A percentile compares a stretch with the other conserved stretches of the same genome.
phyloP scores from a whole-genome alignment of 441 rosid genomes.

The Gossypium schwendimanii region DNA sequence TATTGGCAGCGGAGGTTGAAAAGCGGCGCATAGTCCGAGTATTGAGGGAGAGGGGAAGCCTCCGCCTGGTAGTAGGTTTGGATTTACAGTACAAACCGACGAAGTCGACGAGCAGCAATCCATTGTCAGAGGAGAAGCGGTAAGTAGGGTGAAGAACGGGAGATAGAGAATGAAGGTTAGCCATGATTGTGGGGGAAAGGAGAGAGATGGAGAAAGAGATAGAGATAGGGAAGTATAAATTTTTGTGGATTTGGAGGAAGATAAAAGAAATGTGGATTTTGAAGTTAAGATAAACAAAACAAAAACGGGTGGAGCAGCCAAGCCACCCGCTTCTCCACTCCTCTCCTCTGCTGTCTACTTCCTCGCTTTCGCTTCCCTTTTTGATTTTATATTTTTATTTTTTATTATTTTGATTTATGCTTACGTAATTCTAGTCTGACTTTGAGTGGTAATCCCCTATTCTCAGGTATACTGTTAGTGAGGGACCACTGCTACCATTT shows the following conservation, averaged over 20 bases:
- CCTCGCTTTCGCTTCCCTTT: constrained; percentile 2
- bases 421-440: not conserved
- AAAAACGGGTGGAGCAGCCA: constrained; percentile 20
- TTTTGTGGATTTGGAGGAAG: constrained; percentile 9
- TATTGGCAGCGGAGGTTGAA: constrained; percentile 16
- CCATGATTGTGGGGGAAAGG: constrained; percentile 28
- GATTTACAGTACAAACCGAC: constrained; percentile 56
- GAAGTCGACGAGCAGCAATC: constrained; percentile 59
- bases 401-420: not conserved
- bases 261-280: constrained; percentile 18
- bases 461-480: not conserved
- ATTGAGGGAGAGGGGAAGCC: constrained; percentile 36
- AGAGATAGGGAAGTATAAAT: not conserved
- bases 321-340: constrained; percentile 40
- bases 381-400: not conserved
- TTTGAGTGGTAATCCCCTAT: not conserved
- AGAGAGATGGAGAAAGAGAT: constrained; percentile 10
- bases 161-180: constrained; percentile 48
- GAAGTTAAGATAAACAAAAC: constrained; percentile 27
- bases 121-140: constrained; percentile 27
- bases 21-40: constrained; percentile 21
- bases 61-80: constrained; percentile 42
- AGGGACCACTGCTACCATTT: not conserved
- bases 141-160: constrained; percentile 52
- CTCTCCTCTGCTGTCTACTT: constrained; percentile 22